phyloP scores from a whole-genome alignment of 2,329 filamentous ascomycete genomes.

The Penicillium fuscoglaucum region DNA sequence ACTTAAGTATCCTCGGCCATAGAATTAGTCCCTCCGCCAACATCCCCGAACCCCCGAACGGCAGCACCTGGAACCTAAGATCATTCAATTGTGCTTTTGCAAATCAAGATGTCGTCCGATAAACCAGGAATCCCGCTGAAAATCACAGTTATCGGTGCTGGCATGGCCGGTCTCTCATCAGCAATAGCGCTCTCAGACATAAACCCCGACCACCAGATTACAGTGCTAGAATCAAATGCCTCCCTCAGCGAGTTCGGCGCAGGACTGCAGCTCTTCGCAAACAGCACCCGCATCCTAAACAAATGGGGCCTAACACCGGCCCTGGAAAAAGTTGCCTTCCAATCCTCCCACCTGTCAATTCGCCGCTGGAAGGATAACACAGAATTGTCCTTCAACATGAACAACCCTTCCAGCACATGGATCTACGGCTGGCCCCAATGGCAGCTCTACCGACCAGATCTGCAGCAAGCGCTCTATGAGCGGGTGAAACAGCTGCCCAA shows the following conservation, averaged over 20 bases:
- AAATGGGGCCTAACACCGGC: background rate
- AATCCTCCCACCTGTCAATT: background rate
- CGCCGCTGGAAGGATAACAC: background rate
- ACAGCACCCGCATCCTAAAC: background rate
- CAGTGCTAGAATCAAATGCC: background rate
- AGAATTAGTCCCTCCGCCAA: background rate
- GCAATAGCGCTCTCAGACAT: background rate
- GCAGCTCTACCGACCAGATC: background rate
- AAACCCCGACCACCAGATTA: background rate
- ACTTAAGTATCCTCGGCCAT: background rate
- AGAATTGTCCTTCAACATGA: background rate
- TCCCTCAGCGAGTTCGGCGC: background rate
- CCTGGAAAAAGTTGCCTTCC: background rate
- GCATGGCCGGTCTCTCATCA: background rate
- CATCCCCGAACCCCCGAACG: background rate
- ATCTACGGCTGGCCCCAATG: background rate
- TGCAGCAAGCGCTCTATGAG: background rate
- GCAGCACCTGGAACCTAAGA: background rate
- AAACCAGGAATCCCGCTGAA: background rate
- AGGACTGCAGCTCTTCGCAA: background rate
- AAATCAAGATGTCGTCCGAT: background rate
- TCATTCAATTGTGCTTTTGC: background rate
- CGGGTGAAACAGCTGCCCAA: background rate
- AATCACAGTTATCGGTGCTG: background rate
- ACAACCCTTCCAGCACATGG: background rate